Conservation (phyloP, 2,329 filamentous ascomycete genomes). For the Periconia macrospinosa region DNA sequence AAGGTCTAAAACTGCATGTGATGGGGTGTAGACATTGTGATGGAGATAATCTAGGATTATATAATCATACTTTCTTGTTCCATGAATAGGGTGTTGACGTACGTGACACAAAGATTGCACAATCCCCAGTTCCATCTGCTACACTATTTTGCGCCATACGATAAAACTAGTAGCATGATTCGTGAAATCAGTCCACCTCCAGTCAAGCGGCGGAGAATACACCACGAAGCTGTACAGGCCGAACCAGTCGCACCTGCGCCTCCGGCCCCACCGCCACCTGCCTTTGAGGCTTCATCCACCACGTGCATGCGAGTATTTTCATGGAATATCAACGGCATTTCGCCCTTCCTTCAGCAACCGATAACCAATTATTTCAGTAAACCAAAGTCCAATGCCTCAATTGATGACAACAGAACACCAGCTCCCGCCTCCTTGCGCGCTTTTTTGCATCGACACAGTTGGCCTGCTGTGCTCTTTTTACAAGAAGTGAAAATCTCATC, state of each 20-base stretch:
- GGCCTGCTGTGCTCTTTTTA: constrained; percentile 50
- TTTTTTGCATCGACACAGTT: constrained; percentile 50
- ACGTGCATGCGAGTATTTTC: constrained; percentile 47
- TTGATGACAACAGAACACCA: neutral
- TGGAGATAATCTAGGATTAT: no score
- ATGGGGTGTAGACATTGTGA: no score
- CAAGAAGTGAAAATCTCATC: constrained; percentile 55
- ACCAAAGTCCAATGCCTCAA: constrained; percentile 9
- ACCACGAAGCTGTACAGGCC: neutral
- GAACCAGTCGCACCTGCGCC: neutral
- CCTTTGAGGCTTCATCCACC: neutral
- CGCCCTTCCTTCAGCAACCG: constrained; percentile 44
- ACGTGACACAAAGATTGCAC: no score
- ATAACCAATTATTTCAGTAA: constrained; percentile 46
- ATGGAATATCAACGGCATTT: constrained; percentile 55
- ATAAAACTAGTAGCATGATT: constrained; percentile 10
- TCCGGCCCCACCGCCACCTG: neutral
- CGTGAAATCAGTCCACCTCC: constrained; percentile 30
- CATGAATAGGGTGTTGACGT: no score
- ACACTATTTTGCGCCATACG: no score
- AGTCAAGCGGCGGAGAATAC: constrained; percentile 22
- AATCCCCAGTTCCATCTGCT: no score
- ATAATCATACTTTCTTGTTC: no score
- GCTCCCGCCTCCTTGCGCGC: constrained; percentile 39
- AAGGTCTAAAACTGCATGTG: no score